phyloP scores from a whole-genome alignment of 1,139 yeast genomes.

The Geotrichum cucujoidarum region DNA sequence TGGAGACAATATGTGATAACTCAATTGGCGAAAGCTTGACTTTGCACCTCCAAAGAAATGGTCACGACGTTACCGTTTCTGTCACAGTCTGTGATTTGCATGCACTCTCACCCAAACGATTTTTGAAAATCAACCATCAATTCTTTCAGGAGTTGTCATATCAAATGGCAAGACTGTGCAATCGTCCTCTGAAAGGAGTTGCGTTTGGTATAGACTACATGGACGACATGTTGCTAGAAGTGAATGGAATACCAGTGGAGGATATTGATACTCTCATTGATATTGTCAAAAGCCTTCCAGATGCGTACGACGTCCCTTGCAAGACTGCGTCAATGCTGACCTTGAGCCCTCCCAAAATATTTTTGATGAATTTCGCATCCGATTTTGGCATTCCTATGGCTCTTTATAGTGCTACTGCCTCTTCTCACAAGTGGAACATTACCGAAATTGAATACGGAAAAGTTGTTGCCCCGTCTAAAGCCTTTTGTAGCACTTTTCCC shows the following conservation, averaged over 20 bases:
- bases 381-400: no score
- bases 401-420: no score
- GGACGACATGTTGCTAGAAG: constrained; percentile 83
- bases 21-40: constrained; percentile 58
- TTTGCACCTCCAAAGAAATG: constrained; percentile 70
- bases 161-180: constrained; percentile 80
- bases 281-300: constrained; percentile 75
- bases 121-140: constrained; percentile 81
- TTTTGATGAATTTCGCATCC: no score
- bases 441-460: no score
- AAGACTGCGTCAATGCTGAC: no score
- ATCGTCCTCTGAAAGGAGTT: constrained; percentile 81
- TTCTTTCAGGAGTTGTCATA: constrained; percentile 79
- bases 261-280: constrained; percentile 69
- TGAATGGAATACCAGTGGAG: no score
- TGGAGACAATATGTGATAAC: constrained; percentile 76
- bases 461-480: no score
- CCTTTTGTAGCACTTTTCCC: no score
- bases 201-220: constrained; percentile 70
- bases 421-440: no score
- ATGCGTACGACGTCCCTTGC: constrained; percentile 70
- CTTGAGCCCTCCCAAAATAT: no score
- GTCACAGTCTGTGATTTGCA: constrained; percentile 72
- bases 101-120: constrained; percentile 73
- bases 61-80: constrained; percentile 48